These are phyloP conservation scores for Salvia miltiorrhiza DNA, from an alignment of 257 asterid genomes.

Conservation along the genomic window DNA sequence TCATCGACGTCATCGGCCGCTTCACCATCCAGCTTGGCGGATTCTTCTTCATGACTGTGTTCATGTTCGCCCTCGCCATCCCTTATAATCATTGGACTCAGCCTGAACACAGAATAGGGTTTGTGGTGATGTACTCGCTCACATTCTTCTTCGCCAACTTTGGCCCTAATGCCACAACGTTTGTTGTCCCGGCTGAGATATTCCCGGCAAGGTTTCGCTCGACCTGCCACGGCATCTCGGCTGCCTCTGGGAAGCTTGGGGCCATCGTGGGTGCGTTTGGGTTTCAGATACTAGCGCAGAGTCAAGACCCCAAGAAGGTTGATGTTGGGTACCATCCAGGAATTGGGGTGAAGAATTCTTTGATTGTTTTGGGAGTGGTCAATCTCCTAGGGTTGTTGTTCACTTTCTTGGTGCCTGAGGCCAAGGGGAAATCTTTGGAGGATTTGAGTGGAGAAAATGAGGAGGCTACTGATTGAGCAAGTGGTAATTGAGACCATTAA, in stretches of 20 bases:
- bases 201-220: constrained; percentile 64
- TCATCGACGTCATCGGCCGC: constrained; percentile 52
- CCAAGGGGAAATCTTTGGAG: constrained; percentile 47
- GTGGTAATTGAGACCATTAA: background rate
- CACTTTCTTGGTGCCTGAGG: constrained; percentile 67
- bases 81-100: constrained; percentile 59
- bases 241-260: constrained; percentile 63
- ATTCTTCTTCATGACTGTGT: constrained; percentile 55
- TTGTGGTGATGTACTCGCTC: constrained; percentile 46
- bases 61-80: constrained; percentile 60
- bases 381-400: constrained; percentile 43
- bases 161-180: constrained; percentile 69
- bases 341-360: constrained; percentile 57
- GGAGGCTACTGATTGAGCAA: background rate
- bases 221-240: constrained; percentile 71
- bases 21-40: constrained; percentile 51
- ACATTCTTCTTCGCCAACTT: constrained; percentile 69
- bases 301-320: constrained; percentile 41
- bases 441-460: constrained; percentile 31
- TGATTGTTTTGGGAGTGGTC: constrained; percentile 46
- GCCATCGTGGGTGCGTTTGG: constrained; percentile 74
- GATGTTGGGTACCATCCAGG: constrained; percentile 68
- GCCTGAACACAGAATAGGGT: constrained; percentile 40
- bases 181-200: constrained; percentile 68
- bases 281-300: constrained; percentile 58